Percentiles rank a stretch among this genome's conserved stretches.
These are phyloP conservation scores for Adansonia gregorii DNA, from an alignment of 441 rosid species.

Conservation along the genomic window DNA sequence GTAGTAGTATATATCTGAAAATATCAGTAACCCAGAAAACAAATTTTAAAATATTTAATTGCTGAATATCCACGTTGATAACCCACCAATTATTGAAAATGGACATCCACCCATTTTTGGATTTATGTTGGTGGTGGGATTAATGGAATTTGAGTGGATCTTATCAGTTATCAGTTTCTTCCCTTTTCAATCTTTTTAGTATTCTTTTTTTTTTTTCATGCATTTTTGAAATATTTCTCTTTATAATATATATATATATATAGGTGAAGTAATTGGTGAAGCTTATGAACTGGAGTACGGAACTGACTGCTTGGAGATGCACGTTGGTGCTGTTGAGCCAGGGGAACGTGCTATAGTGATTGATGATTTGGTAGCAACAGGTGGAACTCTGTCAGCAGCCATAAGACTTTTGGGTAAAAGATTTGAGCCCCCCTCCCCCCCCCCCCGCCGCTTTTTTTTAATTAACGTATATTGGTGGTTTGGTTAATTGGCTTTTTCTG, in stretches of 20 bases:
- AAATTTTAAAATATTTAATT: neutral
- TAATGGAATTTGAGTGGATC: no score
- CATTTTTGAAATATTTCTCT: slow-evolving; percentile 24
- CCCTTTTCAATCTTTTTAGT: no score
- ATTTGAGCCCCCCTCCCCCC: no score
- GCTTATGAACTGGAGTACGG: slow-evolving; percentile 87
- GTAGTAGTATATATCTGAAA: neutral
- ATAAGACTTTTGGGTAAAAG: slow-evolving; percentile 71
- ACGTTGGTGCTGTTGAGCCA: slow-evolving; percentile 71
- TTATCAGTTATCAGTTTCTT: no score
- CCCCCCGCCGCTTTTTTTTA: neutral
- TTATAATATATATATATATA: no score
- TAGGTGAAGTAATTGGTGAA: slow-evolving; percentile 84
- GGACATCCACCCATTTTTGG: no score
- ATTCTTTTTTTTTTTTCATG: neutral
- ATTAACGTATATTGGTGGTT: neutral
- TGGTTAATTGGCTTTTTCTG: neutral
- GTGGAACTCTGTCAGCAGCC: slow-evolving; percentile 93
- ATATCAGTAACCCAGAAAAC: slow-evolving; percentile 8
- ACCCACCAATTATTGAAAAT: no score
- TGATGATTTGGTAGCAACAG: slow-evolving; percentile 93
- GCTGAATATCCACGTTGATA: no score
- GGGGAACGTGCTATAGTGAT: slow-evolving; percentile 79
- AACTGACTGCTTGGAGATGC: slow-evolving; percentile 87
- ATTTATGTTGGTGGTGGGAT: no score